Conservation (phyloP, 371 early-diverging fungal species). For the Choanephora cucurbitarum region DNA sequence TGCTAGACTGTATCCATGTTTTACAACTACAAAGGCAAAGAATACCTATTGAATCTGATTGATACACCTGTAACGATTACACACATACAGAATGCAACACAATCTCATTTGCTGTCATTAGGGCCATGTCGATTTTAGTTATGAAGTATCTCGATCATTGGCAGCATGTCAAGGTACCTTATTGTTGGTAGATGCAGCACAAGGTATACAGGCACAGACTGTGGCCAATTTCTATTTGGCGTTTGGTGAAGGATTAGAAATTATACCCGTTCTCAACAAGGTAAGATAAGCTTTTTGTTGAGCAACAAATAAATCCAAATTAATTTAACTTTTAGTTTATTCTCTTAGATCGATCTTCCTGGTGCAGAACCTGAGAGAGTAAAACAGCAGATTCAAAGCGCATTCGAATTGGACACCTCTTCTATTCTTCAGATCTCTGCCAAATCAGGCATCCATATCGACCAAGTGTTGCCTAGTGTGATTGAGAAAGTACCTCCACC, state of each 20-base stretch:
- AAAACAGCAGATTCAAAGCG: constrained; percentile 75
- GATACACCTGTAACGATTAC: constrained; percentile 77
- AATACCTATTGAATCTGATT: constrained; percentile 84
- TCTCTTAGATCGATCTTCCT: constrained; percentile 80
- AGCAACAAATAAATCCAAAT: too few species aligned
- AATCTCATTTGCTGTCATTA: too few species aligned
- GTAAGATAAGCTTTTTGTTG: too few species aligned
- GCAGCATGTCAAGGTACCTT: constrained; percentile 91
- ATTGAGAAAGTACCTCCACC: constrained; percentile 84
- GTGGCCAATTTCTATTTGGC: constrained; percentile 97
- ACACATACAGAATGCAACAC: too few species aligned
- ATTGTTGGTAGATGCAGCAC: constrained; percentile 87
- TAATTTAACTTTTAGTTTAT: background rate
- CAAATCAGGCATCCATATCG: constrained; percentile 85
- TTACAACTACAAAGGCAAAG: constrained; percentile 69
- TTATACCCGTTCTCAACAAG: constrained; percentile 95
- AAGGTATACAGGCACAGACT: constrained; percentile 94
- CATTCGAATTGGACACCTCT: constrained; percentile 82
- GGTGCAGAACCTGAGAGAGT: constrained; percentile 84
- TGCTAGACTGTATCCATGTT: constrained; percentile 86
- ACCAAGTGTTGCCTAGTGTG: constrained; percentile 71
- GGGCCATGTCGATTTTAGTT: constrained; percentile 85
- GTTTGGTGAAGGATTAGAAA: constrained; percentile 80
- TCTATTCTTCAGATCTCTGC: constrained; percentile 76
- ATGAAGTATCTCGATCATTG: constrained; percentile 91